Evolutionary conservation across 1,139 yeast species (phyloP).

Genomic region (Citeromyces hawaiiensis): DNA sequence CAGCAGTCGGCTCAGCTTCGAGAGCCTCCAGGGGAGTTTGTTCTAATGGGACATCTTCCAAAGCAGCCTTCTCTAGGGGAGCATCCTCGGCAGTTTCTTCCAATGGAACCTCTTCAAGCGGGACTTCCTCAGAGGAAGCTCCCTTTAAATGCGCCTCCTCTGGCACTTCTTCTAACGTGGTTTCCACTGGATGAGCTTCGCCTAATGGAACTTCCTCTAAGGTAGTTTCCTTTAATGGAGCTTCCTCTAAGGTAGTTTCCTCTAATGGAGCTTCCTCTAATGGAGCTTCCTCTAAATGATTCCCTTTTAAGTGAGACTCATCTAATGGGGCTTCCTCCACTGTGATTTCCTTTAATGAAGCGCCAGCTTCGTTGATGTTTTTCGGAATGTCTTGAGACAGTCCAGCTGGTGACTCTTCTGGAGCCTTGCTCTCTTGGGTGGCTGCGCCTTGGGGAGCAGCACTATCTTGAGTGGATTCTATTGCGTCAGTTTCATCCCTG

Average conservation of each 20-base stretch:
- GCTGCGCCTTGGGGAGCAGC: slow-evolving; percentile 6
- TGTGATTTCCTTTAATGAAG: neutral
- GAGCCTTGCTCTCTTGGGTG: slow-evolving; percentile 3
- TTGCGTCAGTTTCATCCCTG: slow-evolving; percentile 7
- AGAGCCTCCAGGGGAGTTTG: slow-evolving; percentile 5
- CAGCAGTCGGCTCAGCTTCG: slow-evolving; percentile 6
- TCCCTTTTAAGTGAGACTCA: no score
- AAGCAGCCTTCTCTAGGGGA: slow-evolving; percentile 3
- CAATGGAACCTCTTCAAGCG: slow-evolving; percentile 6
- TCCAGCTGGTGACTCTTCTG: slow-evolving; percentile 2
- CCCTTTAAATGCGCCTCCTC: neutral
- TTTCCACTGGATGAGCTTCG: neutral
- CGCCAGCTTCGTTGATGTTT: neutral
- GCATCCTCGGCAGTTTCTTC: slow-evolving; percentile 5
- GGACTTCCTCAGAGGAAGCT: slow-evolving; percentile 1
- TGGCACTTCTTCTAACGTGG: neutral
- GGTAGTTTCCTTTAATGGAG: neutral
- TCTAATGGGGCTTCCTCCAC: no score
- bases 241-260: neutral
- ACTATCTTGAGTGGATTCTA: slow-evolving; percentile 7
- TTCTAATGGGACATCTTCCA: slow-evolving; percentile 5
- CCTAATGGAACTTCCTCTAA: no score
- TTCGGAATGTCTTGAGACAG: slow-evolving; percentile 3
- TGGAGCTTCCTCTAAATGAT: neutral
- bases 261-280: no score